Conservation (phyloP, 2,329 filamentous ascomycete species). For the Lecanicillium sp. region DNA sequence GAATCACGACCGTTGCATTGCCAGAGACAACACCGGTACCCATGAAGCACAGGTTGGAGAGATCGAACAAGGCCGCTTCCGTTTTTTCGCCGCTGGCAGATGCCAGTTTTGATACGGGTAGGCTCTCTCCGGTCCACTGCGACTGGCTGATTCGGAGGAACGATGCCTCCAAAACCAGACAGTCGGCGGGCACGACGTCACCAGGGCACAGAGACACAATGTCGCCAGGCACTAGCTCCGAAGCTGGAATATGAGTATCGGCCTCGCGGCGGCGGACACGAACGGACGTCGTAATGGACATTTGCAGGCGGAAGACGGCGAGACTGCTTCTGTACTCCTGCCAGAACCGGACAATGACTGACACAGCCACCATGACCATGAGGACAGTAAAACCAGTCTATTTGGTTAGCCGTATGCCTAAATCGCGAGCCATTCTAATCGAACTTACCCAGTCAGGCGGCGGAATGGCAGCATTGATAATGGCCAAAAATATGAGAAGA, state of each 20-base stretch:
- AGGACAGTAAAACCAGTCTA: slow-evolving; percentile 19
- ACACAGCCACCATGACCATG: slow-evolving; percentile 22
- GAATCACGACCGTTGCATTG: slow-evolving; percentile 21
- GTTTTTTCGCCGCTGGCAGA: slow-evolving; percentile 17
- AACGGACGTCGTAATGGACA: slow-evolving; percentile 20
- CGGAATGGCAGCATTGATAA: slow-evolving; percentile 21
- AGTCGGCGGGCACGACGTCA: slow-evolving; percentile 24
- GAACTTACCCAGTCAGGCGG: slow-evolving; percentile 14
- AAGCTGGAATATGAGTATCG: slow-evolving; percentile 14
- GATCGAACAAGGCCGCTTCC: slow-evolving; percentile 19
- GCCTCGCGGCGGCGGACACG: slow-evolving; percentile 17
- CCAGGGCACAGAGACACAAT: slow-evolving; percentile 20
- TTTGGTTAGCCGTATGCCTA: neutral
- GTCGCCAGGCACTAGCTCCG: slow-evolving; percentile 22
- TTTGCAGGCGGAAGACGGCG: slow-evolving; percentile 22
- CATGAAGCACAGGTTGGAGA: slow-evolving; percentile 23
- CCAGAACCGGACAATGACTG: slow-evolving; percentile 24
- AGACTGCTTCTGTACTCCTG: slow-evolving; percentile 24
- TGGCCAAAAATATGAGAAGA: slow-evolving; percentile 20
- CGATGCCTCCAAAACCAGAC: slow-evolving; percentile 22
- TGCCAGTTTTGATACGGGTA: slow-evolving; percentile 21
- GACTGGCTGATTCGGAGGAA: slow-evolving; percentile 25
- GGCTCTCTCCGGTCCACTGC: slow-evolving; percentile 26
- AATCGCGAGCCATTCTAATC: neutral
- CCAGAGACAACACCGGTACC: slow-evolving; percentile 25